Conservation (phyloP, 495 filamentous ascomycete genomes). For the Gamarada debralockiae region DNA sequence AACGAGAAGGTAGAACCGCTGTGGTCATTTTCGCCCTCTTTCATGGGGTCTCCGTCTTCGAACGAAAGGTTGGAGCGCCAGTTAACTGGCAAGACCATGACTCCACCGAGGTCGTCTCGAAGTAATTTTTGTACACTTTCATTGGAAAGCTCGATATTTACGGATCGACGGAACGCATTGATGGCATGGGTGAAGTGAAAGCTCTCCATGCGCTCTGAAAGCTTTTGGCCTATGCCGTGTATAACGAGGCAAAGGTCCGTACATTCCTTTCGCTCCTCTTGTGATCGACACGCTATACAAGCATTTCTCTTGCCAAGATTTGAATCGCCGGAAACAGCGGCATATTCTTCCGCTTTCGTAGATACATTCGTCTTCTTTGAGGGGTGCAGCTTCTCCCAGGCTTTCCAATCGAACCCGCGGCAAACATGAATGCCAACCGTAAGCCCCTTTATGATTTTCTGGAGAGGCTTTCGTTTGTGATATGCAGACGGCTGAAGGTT, state of each 20-base stretch:
- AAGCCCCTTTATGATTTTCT: conserved; percentile 78
- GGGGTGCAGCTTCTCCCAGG: conserved; percentile 75
- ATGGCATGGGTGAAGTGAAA: conserved; percentile 96
- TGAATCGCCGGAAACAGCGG: conserved; percentile 29
- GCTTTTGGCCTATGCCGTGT: conserved; percentile 94
- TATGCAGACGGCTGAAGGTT: conserved; percentile 77
- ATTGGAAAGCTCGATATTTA: conserved; percentile 80
- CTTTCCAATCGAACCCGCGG: conserved; percentile 74
- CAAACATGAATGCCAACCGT: conserved; percentile 82
- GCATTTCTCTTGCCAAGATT: conserved; percentile 24
- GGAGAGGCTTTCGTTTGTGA: conserved; percentile 70
- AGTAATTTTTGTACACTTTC: conserved; percentile 70
- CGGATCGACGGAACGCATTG: conserved; percentile 78
- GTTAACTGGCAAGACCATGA: conserved; percentile 63
- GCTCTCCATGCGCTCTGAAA: conserved; percentile 93
- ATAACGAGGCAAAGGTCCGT: conserved; percentile 88
- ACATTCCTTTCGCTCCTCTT: conserved; percentile 66
- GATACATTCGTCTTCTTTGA: conserved; percentile 45
- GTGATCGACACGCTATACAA: conserved; percentile 40
- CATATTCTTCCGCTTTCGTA: conserved; percentile 45
- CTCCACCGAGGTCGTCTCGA: conserved; percentile 56
- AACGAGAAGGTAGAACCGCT: conserved; percentile 61
- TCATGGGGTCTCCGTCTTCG: conserved; percentile 62
- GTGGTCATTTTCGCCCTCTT: conserved; percentile 43
- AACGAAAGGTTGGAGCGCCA: conserved; percentile 86